A percentile compares a stretch with the other conserved stretches of the same genome.
Evolutionary conservation across 768 basidiomycete species (phyloP).

Genomic region (Porphyrellus cyaneotinctus): DNA sequence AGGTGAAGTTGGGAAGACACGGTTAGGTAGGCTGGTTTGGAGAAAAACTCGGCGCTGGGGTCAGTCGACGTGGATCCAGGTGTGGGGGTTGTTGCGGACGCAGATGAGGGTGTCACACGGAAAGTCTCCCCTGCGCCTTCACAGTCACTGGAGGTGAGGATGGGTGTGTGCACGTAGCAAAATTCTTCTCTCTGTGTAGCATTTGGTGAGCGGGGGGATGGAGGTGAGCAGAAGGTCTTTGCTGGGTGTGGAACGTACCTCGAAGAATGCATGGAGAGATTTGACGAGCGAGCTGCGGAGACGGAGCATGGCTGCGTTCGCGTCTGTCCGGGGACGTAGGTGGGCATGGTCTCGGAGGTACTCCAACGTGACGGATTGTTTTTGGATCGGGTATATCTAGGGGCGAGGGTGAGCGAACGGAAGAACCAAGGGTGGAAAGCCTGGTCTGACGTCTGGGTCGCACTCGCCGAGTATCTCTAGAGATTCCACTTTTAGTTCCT

Average conservation of each 20-base stretch:
- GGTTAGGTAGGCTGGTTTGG: slow-evolving; percentile 74
- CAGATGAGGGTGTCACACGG: slow-evolving; percentile 45
- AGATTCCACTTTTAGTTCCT: slow-evolving; percentile 48
- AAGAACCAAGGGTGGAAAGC: not conserved
- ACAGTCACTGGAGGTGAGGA: slow-evolving; percentile 88
- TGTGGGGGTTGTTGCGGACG: slow-evolving; percentile 12
- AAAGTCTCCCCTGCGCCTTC: slow-evolving; percentile 97
- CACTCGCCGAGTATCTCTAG: slow-evolving; percentile 53
- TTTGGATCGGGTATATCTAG: slow-evolving; percentile 89
- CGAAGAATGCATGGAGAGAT: slow-evolving; percentile 63
- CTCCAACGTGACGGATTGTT: slow-evolving; percentile 72
- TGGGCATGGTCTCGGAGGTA: slow-evolving; percentile 85
- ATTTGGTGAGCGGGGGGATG: slow-evolving; percentile 15
- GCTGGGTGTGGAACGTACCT: slow-evolving; percentile 43
- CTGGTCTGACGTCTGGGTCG: slow-evolving; percentile 46
- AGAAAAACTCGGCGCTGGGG: slow-evolving; percentile 58
- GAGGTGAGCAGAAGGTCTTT: not conserved
- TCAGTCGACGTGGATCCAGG: not conserved
- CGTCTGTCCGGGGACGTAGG: slow-evolving; percentile 76
- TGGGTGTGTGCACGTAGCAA: slow-evolving; percentile 73
- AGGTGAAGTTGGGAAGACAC: slow-evolving; percentile 97
- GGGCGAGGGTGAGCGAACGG: slow-evolving; percentile 4
- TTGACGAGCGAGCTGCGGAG: slow-evolving; percentile 57
- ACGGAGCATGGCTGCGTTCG: slow-evolving; percentile 70
- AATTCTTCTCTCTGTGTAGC: slow-evolving; percentile 67